Conservation (phyloP, 2,329 filamentous ascomycete genomes). For the Phoma sp. region DNA sequence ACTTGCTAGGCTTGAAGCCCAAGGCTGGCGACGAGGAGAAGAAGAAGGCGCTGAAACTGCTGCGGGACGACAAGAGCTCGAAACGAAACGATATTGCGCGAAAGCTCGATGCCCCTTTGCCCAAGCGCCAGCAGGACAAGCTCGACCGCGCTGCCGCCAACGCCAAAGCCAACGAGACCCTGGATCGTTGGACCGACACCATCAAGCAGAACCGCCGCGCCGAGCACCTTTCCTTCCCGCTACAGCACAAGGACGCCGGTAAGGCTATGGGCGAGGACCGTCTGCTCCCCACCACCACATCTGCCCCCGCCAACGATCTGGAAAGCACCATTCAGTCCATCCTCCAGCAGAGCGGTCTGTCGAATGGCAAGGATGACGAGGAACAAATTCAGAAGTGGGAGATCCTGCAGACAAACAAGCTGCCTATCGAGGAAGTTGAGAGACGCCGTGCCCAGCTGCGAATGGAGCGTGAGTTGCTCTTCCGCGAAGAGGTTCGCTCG, state of each 20-base stretch:
- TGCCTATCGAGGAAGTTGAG: slow-evolving; percentile 75
- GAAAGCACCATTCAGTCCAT: slow-evolving; percentile 87
- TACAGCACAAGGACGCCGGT: slow-evolving; percentile 72
- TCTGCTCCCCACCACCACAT: slow-evolving; percentile 63
- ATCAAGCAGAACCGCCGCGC: slow-evolving; percentile 92
- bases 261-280: slow-evolving; percentile 66
- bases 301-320: slow-evolving; percentile 76
- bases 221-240: slow-evolving; percentile 87
- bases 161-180: slow-evolving; percentile 87
- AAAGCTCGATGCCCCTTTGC: slow-evolving; percentile 81
- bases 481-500: slow-evolving; percentile 84
- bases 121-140: slow-evolving; percentile 84
- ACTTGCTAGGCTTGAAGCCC: slow-evolving; percentile 75
- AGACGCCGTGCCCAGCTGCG: slow-evolving; percentile 76
- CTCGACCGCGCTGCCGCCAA: slow-evolving; percentile 83
- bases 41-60: slow-evolving; percentile 77
- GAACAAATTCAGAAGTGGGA: slow-evolving; percentile 72
- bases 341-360: slow-evolving; percentile 83
- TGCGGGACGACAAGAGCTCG: slow-evolving; percentile 68
- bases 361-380: slow-evolving; percentile 65
- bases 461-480: slow-evolving; percentile 81
- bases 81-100: slow-evolving; percentile 63
- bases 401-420: slow-evolving; percentile 71
- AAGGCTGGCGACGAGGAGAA: slow-evolving; percentile 75
- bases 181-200: slow-evolving; percentile 91